phyloP scores from a whole-genome alignment of 129 eudicot species.

The Ambrosia artemisiifolia region DNA sequence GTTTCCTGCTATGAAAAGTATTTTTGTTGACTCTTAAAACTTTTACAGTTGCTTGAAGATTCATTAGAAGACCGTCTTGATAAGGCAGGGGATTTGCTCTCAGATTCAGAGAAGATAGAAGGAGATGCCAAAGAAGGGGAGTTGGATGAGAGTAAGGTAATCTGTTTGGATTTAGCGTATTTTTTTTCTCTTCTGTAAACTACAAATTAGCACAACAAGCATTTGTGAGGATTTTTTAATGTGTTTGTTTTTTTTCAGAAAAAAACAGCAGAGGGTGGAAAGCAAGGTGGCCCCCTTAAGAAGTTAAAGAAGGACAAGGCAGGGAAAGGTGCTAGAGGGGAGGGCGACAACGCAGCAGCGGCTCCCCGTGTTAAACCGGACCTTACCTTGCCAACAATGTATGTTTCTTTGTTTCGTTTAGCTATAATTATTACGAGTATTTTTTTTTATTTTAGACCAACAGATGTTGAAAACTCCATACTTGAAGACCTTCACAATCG shows the following conservation, averaged over 20 bases:
- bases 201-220: constrained; percentile 11
- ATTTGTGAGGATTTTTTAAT: neutral
- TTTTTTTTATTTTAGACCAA: constrained; percentile 43
- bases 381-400: constrained; percentile 85
- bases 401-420: constrained; percentile 18
- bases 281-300: constrained; percentile 80
- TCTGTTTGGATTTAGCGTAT: neutral
- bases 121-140: constrained; percentile 87
- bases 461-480: constrained; percentile 84
- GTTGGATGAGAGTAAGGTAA: constrained; percentile 77
- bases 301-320: constrained; percentile 90
- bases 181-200: neutral
- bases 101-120: constrained; percentile 78
- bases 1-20: neutral
- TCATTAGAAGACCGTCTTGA: constrained; percentile 88
- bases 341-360: constrained; percentile 50
- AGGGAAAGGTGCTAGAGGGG: constrained; percentile 73
- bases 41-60: constrained; percentile 82
- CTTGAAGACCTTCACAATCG: constrained; percentile 93
- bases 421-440: neutral
- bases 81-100: constrained; percentile 60
- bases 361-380: constrained; percentile 96
- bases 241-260: constrained; percentile 49
- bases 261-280: constrained; percentile 82
- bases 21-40: constrained; percentile 17